Evolutionary conservation across 2,329 filamentous ascomycete species (phyloP), one percentile per base, ranked within the genome.

Genomic region (Mycosphaerella arachidis): DNA sequence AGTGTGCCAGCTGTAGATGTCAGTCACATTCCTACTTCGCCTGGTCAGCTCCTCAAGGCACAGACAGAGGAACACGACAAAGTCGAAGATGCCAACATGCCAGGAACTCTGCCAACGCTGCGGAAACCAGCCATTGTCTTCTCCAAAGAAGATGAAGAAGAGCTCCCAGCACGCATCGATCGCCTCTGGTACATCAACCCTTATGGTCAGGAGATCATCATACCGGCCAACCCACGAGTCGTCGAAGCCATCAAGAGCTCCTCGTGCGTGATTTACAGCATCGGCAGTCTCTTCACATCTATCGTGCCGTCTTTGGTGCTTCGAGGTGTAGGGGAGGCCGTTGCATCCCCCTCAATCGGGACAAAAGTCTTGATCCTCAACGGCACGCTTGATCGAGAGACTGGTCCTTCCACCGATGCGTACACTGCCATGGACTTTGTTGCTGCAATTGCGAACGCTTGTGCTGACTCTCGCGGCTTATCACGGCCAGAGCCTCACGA

Each of bases 151-250:
- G 80, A 84, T 43, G 87, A 91, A 63, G 85, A 90, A 62, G 90
- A 93, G 57, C 80, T 97, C 1, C 84, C 90, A 0, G 82, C 88
- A 0, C 83, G 90, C 30, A 96, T 97, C 67, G 81, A 87, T 57
- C 79, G 92, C 2, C 82, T 97, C 33, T 97, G 92, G 91, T 97
- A 97, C 78, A 97, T 97, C 77, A 97, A 97, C 71, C 93, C 93
- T 0, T 97, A 97, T 73, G 93, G 93, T n/a, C 91, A 97, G 72
- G 92, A 97, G 75, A 97, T 97, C 66, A 85, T 87, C 18, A 90
- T 92, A 0, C 83, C 87, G 0, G 89, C 91, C 1, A 97, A 96
- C 69, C 87, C 91, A 0, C 86, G 91, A 54, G 91, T 93, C 0
- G 68, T 96, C 0, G 82, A 85, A 7, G 85, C 91, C 0, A 74